phyloP scores from a whole-genome alignment of 108 stramenopile species.

The Fragilaria radians region DNA sequence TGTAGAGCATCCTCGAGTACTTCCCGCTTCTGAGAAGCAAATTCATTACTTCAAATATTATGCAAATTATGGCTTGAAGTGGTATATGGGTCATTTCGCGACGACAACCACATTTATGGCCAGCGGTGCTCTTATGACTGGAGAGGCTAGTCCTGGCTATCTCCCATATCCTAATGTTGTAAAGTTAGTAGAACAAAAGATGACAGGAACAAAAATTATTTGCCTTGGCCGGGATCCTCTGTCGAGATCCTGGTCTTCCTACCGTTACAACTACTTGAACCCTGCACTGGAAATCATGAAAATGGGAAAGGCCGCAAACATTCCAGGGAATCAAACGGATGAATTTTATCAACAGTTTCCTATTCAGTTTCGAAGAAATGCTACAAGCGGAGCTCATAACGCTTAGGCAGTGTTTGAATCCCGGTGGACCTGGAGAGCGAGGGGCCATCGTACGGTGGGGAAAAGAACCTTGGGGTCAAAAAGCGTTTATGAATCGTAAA shows the following conservation, averaged over 20 bases:
- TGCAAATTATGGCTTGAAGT: constrained; percentile 30
- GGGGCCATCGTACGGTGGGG: constrained; percentile 2
- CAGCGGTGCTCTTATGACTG: constrained; percentile 72
- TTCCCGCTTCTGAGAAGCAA: constrained; percentile 75
- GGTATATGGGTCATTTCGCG: constrained; percentile 79
- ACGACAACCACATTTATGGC: constrained; percentile 51
- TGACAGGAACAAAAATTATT: constrained; percentile 43
- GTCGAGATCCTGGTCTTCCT: constrained; percentile 62
- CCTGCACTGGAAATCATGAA: constrained; percentile 43
- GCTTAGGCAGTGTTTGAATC: constrained; percentile 44
- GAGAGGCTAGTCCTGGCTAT: constrained; percentile 83
- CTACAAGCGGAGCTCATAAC: constrained; percentile 55
- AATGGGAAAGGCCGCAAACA: constrained; percentile 16
- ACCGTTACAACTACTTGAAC: constrained; percentile 69
- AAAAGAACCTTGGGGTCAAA: constrained; percentile 14
- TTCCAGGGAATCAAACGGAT: constrained; percentile 17
- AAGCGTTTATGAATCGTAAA: constrained; percentile 27
- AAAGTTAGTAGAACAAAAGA: not conserved
- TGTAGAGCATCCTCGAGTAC: constrained; percentile 60
- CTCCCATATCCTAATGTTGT: constrained; percentile 55
- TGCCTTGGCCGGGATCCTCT: constrained; percentile 65
- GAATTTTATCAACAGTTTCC: constrained; percentile 43
- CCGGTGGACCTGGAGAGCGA: constrained; percentile 34
- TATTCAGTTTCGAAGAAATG: constrained; percentile 76
- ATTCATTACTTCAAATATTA: constrained; percentile 76